Evolutionary conservation across 805 yeast species (phyloP).

Genomic region (Candida parachauliodes): DNA sequence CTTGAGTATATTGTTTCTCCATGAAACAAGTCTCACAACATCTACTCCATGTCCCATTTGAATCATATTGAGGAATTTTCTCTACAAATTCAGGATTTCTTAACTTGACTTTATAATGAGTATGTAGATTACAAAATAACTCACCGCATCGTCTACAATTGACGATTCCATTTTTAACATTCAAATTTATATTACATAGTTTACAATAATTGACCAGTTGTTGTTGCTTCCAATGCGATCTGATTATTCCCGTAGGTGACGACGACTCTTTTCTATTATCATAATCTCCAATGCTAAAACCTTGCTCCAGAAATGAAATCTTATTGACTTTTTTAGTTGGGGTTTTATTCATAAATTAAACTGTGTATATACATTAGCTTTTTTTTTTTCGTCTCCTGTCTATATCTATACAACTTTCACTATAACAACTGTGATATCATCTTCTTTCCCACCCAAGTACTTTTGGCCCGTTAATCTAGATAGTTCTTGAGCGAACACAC

Average conservation of each 20-base stretch:
- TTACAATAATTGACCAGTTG: conserved; percentile 23
- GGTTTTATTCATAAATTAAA: conserved; percentile 10
- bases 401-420: conserved; percentile 48
- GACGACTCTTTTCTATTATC: not conserved
- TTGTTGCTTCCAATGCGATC: conserved; percentile 57
- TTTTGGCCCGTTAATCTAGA: conserved; percentile 61
- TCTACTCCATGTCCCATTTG: conserved; percentile 60
- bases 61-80: conserved; percentile 29
- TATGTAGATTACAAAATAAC: conserved; percentile 64
- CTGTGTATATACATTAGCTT: not conserved
- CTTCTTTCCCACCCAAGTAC: conserved; percentile 91
- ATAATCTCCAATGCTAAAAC: conserved; percentile 30
- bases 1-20: conserved; percentile 23
- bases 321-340: conserved; percentile 37
- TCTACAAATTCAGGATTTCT: conserved; percentile 48
- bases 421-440: conserved; percentile 83
- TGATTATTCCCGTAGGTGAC: conserved; percentile 26
- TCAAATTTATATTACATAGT: conserved; percentile 42
- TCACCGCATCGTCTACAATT: conserved; percentile 79
- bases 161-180: conserved; percentile 51
- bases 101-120: conserved; percentile 51
- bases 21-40: conserved; percentile 65
- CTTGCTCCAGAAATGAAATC: conserved; percentile 48
- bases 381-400: conserved; percentile 1
- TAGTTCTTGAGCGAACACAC: conserved; percentile 82